A percentile compares a stretch with the other conserved stretches of the same genome.
Conservation (phyloP, 192 early-diverging fungal genomes). For the Rhizophlyctis rosea region DNA sequence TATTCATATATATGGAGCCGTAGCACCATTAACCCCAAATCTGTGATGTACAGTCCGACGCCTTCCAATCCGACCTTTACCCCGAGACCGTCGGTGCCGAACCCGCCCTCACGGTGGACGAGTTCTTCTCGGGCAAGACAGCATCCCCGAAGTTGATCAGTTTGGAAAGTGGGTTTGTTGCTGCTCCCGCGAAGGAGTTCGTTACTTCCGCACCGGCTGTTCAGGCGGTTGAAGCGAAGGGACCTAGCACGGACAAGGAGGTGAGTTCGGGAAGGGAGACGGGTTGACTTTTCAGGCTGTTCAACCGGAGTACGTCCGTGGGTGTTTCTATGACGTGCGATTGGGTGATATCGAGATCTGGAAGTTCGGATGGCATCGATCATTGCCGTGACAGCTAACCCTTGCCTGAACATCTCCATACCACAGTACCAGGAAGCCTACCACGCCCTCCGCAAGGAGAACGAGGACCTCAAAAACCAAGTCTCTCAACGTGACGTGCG, state of each 20-base stretch:
- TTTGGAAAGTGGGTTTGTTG: constrained; percentile 69
- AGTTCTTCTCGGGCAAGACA: constrained; percentile 86
- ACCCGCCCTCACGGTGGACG: constrained; percentile 82
- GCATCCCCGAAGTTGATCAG: constrained; percentile 74
- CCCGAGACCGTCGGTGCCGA: constrained; percentile 79
- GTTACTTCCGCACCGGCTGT: constrained; percentile 64
- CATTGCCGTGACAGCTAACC: no score
- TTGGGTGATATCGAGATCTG: no score
- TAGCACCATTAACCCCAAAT: not conserved
- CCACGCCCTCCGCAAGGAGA: constrained; percentile 71
- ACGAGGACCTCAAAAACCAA: constrained; percentile 76
- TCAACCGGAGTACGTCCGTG: not conserved
- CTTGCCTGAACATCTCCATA: no score
- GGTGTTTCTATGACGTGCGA: no score
- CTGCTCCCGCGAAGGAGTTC: constrained; percentile 67
- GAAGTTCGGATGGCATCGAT: no score
- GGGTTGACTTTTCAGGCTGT: constrained; percentile 14
- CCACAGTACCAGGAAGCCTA: constrained; percentile 78
- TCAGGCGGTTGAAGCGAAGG: constrained; percentile 29
- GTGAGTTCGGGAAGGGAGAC: constrained; percentile 13
- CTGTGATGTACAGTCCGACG: constrained; percentile 74
- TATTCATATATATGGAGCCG: not conserved
- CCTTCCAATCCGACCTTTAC: constrained; percentile 95
- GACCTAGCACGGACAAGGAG: constrained; percentile 56
- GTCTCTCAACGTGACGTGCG: constrained; percentile 67